Base-by-base conservation (phyloP, 306 rosid genomes). In the Leucaena leucocephala region DNA sequence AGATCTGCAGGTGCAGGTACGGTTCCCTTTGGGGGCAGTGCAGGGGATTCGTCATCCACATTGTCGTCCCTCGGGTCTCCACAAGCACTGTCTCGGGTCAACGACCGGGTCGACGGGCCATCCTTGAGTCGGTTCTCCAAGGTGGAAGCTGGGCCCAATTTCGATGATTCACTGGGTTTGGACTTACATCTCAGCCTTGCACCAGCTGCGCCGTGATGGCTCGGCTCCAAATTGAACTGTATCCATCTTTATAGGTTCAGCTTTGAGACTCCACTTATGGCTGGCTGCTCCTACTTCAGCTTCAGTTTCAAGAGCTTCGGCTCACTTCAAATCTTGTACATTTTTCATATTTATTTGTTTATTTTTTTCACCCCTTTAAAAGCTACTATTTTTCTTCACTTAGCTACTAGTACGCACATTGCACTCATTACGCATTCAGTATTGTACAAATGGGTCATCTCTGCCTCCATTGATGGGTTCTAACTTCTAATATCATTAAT, bases 111-210 rank as follows among this genome's bases (percentile, higher is more conserved):
- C 1, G 97, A 92, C 44, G 98, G 96, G 83, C 84, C 93, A 3
- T 91, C 98, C 13, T 82, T 93, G 90, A 89, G 97, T 82, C 76
- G 91, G 81, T 93, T 91, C 59, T 81, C 94, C 0, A 91, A 86
- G 42, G 93, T 86, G 0, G 93, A 90, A 27, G 80, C 79, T 59
- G 98, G 98, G 90, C 86, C 97, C 50, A 77, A 61, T 35, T 92
- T 91, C 11, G 99, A 96, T 69, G 98, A 93, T 14, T 81, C 90
- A 52, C 80, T 89, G 87, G 99, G 98, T 83, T 83, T 96, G 86
- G 96, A 96, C 78, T 88, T 96, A 76, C 99, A 93, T 54, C 91
- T 96, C 8, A 87, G 98, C 71, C 96, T 96, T 5, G 93, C 94
- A 1, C 96, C 98, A 33, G 91, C 96, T 77, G 89, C 87, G 10